Percentiles rank a stretch among this genome's conserved stretches.
Evolutionary conservation across 768 basidiomycete species (phyloP).

Genomic region (Collybiopsis luxurians): DNA sequence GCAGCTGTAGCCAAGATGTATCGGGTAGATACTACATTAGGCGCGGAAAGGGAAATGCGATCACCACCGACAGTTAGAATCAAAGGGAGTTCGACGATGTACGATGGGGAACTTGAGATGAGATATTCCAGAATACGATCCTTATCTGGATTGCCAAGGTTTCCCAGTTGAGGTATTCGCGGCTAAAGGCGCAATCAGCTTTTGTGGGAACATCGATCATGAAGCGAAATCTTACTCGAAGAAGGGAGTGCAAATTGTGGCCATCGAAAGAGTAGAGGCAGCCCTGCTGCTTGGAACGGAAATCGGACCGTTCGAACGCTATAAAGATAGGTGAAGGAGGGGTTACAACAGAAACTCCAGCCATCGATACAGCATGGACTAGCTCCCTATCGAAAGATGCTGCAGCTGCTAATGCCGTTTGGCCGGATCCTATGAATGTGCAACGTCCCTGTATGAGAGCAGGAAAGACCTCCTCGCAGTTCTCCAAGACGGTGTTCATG

Average conservation of each 20-base stretch:
- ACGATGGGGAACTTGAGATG: conserved; percentile 5
- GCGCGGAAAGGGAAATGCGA: conserved; percentile 8
- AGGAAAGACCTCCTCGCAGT: neutral
- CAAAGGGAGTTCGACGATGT: conserved; percentile 13
- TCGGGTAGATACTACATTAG: neutral
- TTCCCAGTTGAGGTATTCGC: conserved; percentile 1
- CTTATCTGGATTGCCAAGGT: conserved; percentile 4
- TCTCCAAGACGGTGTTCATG: neutral
- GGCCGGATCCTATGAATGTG: conserved; percentile 4
- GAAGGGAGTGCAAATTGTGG: neutral
- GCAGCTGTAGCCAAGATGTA: conserved; percentile 9
- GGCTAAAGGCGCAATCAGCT: neutral
- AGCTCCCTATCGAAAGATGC: neutral
- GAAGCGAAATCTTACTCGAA: neutral
- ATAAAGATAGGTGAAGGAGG: neutral
- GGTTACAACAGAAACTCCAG: neutral
- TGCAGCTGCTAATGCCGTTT: conserved; percentile 8
- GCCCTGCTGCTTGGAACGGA: neutral
- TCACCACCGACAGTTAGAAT: conserved; percentile 11
- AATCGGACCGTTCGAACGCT: neutral
- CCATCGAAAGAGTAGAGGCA: neutral
- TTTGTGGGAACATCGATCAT: neutral
- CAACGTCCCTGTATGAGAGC: neutral
- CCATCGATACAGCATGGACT: neutral
- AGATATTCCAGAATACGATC: conserved; percentile 14